Evolutionary conservation across 2,329 filamentous ascomycete species (phyloP).

Genomic region (Cephalotrichum gorgonifer): DNA sequence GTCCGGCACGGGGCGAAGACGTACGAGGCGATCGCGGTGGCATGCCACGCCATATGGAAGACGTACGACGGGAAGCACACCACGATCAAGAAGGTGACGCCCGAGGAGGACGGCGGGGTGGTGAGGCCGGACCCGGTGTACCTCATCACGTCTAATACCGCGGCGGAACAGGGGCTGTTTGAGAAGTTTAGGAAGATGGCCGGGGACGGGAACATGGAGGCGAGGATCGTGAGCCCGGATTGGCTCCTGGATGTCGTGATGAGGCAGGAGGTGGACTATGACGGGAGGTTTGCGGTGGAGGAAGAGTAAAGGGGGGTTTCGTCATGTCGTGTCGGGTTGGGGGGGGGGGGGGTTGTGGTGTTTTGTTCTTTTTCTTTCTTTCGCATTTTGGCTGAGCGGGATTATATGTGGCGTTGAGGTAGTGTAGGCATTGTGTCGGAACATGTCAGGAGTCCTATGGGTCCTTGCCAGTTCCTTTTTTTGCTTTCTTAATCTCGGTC

Average conservation of each 20-base stretch:
- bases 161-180: slow-evolving; percentile 68
- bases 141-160: slow-evolving; percentile 59
- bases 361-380: neutral
- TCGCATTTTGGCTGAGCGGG: neutral
- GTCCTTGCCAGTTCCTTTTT: too few species aligned
- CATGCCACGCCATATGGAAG: slow-evolving; percentile 78
- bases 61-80: slow-evolving; percentile 66
- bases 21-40: slow-evolving; percentile 75
- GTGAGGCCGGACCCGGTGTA: slow-evolving; percentile 64
- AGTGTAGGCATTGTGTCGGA: neutral
- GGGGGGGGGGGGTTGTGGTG: neutral
- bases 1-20: slow-evolving; percentile 75
- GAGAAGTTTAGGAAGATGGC: slow-evolving; percentile 71
- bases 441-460: neutral
- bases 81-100: slow-evolving; percentile 52
- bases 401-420: neutral
- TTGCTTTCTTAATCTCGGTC: neutral
- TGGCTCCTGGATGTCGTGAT: slow-evolving; percentile 88
- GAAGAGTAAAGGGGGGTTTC: neutral
- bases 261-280: slow-evolving; percentile 68
- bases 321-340: too few species aligned
- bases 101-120: slow-evolving; percentile 52
- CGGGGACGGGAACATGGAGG: slow-evolving; percentile 64
- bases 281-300: slow-evolving; percentile 46
- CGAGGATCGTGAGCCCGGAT: slow-evolving; percentile 72